Conservation (phyloP, 371 early-diverging fungal genomes). For the Homolaphlyctis polyrhiza region DNA sequence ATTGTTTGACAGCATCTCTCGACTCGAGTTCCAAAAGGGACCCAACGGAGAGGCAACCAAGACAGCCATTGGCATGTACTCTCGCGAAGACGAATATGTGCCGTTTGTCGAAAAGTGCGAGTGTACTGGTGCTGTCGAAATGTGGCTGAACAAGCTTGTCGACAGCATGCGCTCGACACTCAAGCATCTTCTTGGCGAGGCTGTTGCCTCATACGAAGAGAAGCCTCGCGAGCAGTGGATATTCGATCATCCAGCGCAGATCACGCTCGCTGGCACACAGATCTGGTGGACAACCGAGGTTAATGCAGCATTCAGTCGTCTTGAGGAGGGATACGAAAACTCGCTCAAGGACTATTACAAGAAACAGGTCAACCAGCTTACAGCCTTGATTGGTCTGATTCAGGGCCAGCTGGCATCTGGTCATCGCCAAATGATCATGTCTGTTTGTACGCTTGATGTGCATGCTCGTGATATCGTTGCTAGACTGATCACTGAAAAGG, state of each 20-base stretch:
- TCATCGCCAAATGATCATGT: slow-evolving; percentile 62
- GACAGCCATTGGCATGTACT: slow-evolving; percentile 59
- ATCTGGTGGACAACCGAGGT: slow-evolving; percentile 68
- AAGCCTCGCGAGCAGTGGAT: slow-evolving; percentile 67
- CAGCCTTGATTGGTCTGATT: slow-evolving; percentile 51
- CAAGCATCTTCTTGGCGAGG: slow-evolving; percentile 43
- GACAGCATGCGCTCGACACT: slow-evolving; percentile 50
- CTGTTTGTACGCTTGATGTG: slow-evolving; percentile 60
- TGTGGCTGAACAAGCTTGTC: slow-evolving; percentile 55
- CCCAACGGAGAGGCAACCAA: slow-evolving; percentile 46
- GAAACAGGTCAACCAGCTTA: slow-evolving; percentile 59
- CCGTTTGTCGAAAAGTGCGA: slow-evolving; percentile 46
- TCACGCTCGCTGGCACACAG: slow-evolving; percentile 56
- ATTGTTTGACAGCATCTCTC: slow-evolving; percentile 51
- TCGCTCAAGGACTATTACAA: slow-evolving; percentile 63
- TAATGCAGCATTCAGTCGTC: slow-evolving; percentile 50
- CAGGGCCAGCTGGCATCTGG: slow-evolving; percentile 49
- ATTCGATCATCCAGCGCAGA: slow-evolving; percentile 59
- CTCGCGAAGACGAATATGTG: slow-evolving; percentile 54
- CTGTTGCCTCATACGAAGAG: slow-evolving; percentile 56
- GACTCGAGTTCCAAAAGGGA: slow-evolving; percentile 46
- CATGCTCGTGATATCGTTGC: slow-evolving; percentile 63
- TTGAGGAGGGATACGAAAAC: slow-evolving; percentile 64
- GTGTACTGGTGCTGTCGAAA: slow-evolving; percentile 58
- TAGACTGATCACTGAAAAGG: slow-evolving; percentile 60